Evolutionary conservation across 345 rosid genomes (phyloP), one percentile per base, ranked within the genome.

Genomic region (Salix purpurea): DNA sequence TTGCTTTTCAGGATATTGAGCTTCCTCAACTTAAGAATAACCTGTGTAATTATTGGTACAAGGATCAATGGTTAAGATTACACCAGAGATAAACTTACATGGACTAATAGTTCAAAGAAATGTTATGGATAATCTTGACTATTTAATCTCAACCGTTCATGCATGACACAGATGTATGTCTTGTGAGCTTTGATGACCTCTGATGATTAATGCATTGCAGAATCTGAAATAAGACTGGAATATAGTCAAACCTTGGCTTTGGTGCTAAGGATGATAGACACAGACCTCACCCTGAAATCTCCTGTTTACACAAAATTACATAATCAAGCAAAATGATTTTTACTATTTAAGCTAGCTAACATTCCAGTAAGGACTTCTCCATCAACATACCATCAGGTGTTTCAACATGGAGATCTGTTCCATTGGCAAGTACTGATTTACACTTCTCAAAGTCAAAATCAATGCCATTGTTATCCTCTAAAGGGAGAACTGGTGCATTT

Each of bases 401-500:
- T 83, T 91, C 92, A 19, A 93, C 89, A 3, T 89, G 91, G 48
- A 96, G 94, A 73, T 89, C 81, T 1, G 96, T 70, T 61, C 98
- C 99, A 32, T 82, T 83, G 60, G 98, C 89, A 62, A 93, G 93
- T 19, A 90, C 36, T 4, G 87, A 86, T 60, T 83, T 84, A 78
- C 82, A 84, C 71, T 86, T 90, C 36, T 91, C 84, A 48, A 96
- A 90, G 74, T 96, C 88, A 67, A 90, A 84, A 65, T 88, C 85
- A 26, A 80, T 39, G 50, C 90, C 84, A 71, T 80, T 74, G 7
- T 69, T 85, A 69, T 89, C 90, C 78, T 90, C 89, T 4, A 96
- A 87, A 28, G 98, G 96, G 18, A 91, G 92, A 19, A 92, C 82
- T 0, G 94, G 92, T 0, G 85, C 85, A 46, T 85, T 90, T 68